Conservation (phyloP, 202 grass and related monocot species). For the Musa balbisiana region DNA sequence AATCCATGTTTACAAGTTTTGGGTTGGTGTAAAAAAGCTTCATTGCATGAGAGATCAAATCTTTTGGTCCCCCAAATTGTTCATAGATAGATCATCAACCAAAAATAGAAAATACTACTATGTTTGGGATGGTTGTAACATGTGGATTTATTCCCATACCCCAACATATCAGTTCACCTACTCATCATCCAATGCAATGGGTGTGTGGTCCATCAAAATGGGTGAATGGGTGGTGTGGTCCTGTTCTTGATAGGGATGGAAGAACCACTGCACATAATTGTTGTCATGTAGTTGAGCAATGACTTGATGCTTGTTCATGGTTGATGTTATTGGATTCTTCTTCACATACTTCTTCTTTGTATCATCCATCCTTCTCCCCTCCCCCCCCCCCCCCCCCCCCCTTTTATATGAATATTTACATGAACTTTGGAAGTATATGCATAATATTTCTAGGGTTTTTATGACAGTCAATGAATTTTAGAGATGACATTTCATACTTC, state of each 20-base stretch:
- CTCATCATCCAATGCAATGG: neutral
- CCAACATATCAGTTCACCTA: neutral
- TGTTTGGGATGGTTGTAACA: neutral
- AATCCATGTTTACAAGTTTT: neutral
- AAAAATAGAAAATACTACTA: neutral
- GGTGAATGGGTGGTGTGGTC: neutral
- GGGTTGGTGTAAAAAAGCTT: neutral
- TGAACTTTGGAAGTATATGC: too few relatives aligned
- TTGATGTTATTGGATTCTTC: too few relatives aligned
- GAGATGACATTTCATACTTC: too few relatives aligned
- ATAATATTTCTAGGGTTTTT: too few relatives aligned
- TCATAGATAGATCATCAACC: neutral
- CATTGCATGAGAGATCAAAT: neutral
- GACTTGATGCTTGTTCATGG: too few relatives aligned
- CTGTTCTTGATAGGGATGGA: neutral
- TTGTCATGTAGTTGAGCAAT: too few relatives aligned
- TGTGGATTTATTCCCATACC: neutral
- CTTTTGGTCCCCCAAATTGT: slow-evolving; percentile 3
- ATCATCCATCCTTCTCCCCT: too few relatives aligned
- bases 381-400: too few relatives aligned
- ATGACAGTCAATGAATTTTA: too few relatives aligned
- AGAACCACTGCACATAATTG: neutral
- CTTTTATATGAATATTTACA: too few relatives aligned
- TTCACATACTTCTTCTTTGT: too few relatives aligned
- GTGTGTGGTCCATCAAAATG: neutral